These are phyloP conservation scores for Fusarium setosum DNA, from an alignment of 2,329 filamentous ascomycete species.

Conservation along the genomic window DNA sequence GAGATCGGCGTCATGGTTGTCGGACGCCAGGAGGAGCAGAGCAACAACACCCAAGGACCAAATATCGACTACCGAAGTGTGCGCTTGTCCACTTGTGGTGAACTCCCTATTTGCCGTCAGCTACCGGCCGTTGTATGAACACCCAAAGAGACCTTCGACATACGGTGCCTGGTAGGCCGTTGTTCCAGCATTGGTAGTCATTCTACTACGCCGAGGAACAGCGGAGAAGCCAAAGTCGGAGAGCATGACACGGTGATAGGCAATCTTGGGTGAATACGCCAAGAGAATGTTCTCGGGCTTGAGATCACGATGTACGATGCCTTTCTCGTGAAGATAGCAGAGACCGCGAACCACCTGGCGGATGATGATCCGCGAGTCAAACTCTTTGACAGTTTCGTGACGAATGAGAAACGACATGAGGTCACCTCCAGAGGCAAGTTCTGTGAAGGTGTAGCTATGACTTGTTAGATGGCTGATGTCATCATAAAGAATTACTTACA, in stretches of 20 bases:
- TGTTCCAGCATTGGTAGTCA: slow-evolving; percentile 60
- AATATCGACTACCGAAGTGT: slow-evolving; percentile 58
- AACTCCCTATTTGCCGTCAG: slow-evolving; percentile 53
- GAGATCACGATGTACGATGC: slow-evolving; percentile 64
- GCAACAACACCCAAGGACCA: slow-evolving; percentile 64
- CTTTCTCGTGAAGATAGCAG: slow-evolving; percentile 60
- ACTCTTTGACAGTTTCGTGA: slow-evolving; percentile 51
- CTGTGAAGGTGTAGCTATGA: slow-evolving; percentile 65
- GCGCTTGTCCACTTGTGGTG: slow-evolving; percentile 21
- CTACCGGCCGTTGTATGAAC: background rate
- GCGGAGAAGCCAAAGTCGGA: slow-evolving; percentile 65
- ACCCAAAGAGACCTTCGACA: background rate
- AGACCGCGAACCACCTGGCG: slow-evolving; percentile 60
- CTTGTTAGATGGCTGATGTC: background rate
- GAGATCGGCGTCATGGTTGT: slow-evolving; percentile 39
- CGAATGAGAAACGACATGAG: slow-evolving; percentile 60
- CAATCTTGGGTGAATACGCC: slow-evolving; percentile 55
- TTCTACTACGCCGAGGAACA: slow-evolving; percentile 53
- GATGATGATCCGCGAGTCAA: slow-evolving; percentile 58
- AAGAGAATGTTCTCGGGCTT: slow-evolving; percentile 67
- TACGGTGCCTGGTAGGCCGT: slow-evolving; percentile 62
- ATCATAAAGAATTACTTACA: slow-evolving; percentile 50
- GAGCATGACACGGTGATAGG: slow-evolving; percentile 59
- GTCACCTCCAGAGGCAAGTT: slow-evolving; percentile 67
- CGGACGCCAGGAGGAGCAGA: slow-evolving; percentile 49